Conservation (phyloP, 352 stramenopile species). For the Phytophthora tubulina region DNA sequence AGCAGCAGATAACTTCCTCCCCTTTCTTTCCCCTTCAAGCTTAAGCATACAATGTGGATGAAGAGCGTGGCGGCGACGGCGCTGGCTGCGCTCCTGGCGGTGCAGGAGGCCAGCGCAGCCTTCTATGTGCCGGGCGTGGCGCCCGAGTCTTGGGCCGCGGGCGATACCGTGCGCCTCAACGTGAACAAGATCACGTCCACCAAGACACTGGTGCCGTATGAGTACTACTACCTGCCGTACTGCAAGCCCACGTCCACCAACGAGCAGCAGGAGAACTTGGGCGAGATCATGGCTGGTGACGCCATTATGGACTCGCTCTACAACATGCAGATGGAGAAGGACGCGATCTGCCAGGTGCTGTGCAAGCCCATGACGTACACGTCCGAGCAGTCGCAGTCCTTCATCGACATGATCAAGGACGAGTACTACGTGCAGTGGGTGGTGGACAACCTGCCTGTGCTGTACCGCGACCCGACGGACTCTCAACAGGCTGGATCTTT, state of each 20-base stretch:
- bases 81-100: slow-evolving; percentile 33
- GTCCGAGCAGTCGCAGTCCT: slow-evolving; percentile 77
- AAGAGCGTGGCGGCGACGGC: slow-evolving; percentile 43
- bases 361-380: slow-evolving; percentile 91
- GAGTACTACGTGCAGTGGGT: slow-evolving; percentile 97
- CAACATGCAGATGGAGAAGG: slow-evolving; percentile 90
- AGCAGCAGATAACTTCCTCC: slow-evolving; percentile 15
- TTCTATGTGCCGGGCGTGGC: slow-evolving; percentile 91
- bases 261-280: slow-evolving; percentile 92
- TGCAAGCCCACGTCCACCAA: slow-evolving; percentile 88
- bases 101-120: slow-evolving; percentile 49
- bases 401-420: slow-evolving; percentile 94
- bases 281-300: slow-evolving; percentile 93
- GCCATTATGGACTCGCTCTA: slow-evolving; percentile 94
- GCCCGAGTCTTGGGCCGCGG: slow-evolving; percentile 82
- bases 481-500: slow-evolving; percentile 76
- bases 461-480: slow-evolving; percentile 85
- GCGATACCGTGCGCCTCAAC: slow-evolving; percentile 92
- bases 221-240: slow-evolving; percentile 99
- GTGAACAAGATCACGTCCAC: slow-evolving; percentile 99
- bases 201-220: slow-evolving; percentile 98
- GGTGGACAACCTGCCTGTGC: slow-evolving; percentile 92
- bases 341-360: slow-evolving; percentile 90
- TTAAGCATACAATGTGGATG: slow-evolving; percentile 39
- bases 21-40: slow-evolving; percentile 13